Base-by-base conservation (phyloP, 2,329 filamentous ascomycete species). In the Myrmaecium sp. region DNA sequence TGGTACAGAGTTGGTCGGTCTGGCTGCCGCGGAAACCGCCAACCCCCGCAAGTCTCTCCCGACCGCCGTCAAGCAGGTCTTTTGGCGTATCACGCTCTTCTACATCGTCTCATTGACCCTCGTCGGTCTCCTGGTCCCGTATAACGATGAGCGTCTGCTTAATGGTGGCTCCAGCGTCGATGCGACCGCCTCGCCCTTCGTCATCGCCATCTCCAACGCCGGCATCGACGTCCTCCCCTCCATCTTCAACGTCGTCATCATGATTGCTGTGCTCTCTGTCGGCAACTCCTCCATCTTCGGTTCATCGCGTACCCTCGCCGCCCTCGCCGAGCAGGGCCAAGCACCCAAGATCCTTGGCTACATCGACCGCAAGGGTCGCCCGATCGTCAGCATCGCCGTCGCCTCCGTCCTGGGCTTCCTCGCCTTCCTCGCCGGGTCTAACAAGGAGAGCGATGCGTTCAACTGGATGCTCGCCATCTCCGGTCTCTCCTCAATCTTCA, bases 171-270 rank as follows among this genome's bases (percentile, higher is more conserved):
- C 58, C 29, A 58, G 60, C n/a, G 66, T 66, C 25, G 69, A 83
- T 46, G 69, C 74, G 22, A 69, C 71, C 14, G 77, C 82, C 1
- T 92, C 82, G 3, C 86, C 86, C 2, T 94, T 94, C 48, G 84
- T 94, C 40, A 91, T 94, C 41, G 81, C 84, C 34, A 92, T 93
- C 39, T 62, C 77, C 37, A 76, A 83, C 35, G 82, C 83, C 2
- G 76, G 80, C 6, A 91, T 94, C 40, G 56, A 68, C 21, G 74
- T 76, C 2, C 66, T 94, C 3, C 81, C 82, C 2, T 84, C 78
- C 0, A 66, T 94, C 28, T 91, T 94, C 77, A 94, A 95, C 51
- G 73, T 71, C n/a, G 82, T 94, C 33, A 93, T 94, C 47, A 71
- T 94, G 44, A 71, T 92, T 34, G 77, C 84, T 12, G 83, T 93